Evolutionary conservation across 1,139 yeast species (phyloP), one percentile per base, ranked within the genome.

Genomic region (Lodderomyces parapsilosis): DNA sequence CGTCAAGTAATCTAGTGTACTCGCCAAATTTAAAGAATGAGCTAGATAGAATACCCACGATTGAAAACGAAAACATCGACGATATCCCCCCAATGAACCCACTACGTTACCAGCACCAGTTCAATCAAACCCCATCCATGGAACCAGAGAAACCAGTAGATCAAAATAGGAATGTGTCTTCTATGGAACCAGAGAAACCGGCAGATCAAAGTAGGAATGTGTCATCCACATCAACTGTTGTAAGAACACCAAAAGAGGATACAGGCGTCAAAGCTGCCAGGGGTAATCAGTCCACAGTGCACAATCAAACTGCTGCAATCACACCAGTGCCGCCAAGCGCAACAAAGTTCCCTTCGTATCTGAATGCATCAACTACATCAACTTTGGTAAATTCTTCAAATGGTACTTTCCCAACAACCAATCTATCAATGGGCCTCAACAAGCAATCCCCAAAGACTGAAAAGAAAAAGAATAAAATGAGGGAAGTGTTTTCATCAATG

Each of bases 401-500:
- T 23, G 36, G 42, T 10, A 52, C 62, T 3, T 55, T 65, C 11
- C 63, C 68, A 2, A 45, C 62, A 39, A 68, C 66, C 9, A 55
- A 54, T 43, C 53, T 60, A 17, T 63, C 65, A 10, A 56, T 58
- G 55, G 66, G 65, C 3, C 47, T 58, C 11, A 38, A 36, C 14
- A 28, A 27, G n/a, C 36, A 18, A 2, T 40, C 49, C 43, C 43
- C 48, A n/a, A 42, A 39, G 8, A 42, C 50, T 35, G 59, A 58
- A 13, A 68, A 59, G 52, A 65, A 64, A 45, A 50, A 68, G 18
- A 63, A 60, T 52, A 58, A 68, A 32, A 73, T 72, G 13, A 65
- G 66, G 43, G 76, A 73, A 1, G 76, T 71, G 9, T 62, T 73
- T 36, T 56, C 64, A 10, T 66, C 64, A 50, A 71, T 72, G 75